phyloP scores from a whole-genome alignment of 2,329 filamentous ascomycete species.

The Penicillium italicum region DNA sequence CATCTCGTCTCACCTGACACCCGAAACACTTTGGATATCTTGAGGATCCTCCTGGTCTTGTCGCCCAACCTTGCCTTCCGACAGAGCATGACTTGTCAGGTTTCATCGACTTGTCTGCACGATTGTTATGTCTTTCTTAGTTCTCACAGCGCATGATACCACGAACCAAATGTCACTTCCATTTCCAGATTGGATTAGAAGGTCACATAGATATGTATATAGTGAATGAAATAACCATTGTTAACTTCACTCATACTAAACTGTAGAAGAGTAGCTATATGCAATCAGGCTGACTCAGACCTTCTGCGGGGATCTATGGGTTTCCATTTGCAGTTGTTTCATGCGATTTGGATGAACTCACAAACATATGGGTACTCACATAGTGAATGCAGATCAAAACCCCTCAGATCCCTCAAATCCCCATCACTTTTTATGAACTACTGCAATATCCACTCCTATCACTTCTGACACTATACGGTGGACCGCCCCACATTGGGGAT shows the following conservation, averaged over 20 bases:
- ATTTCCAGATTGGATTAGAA: constrained; percentile 14
- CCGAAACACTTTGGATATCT: background rate
- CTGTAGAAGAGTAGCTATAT: background rate
- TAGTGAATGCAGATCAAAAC: background rate
- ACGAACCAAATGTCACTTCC: constrained; percentile 22
- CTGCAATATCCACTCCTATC: constrained; percentile 3
- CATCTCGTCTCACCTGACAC: background rate
- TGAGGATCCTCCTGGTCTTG: background rate
- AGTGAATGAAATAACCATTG: constrained; percentile 11
- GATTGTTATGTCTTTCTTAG: constrained; percentile 7
- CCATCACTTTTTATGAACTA: background rate
- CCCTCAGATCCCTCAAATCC: background rate
- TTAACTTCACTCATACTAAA: background rate
- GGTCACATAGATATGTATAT: constrained; percentile 18
- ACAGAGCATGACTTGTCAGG: background rate
- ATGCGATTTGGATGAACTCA: background rate
- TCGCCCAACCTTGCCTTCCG: background rate
- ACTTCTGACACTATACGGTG: constrained; percentile 10
- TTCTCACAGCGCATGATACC: constrained; percentile 30
- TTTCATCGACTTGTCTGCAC: background rate
- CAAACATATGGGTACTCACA: background rate
- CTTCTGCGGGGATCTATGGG: constrained; percentile 36
- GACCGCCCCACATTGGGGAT: constrained; percentile 21
- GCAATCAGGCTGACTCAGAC: constrained; percentile 23
- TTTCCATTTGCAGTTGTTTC: constrained; percentile 27